Conservation (phyloP, 1,284 basidiomycete species). For the Rhizoctonia solani region DNA sequence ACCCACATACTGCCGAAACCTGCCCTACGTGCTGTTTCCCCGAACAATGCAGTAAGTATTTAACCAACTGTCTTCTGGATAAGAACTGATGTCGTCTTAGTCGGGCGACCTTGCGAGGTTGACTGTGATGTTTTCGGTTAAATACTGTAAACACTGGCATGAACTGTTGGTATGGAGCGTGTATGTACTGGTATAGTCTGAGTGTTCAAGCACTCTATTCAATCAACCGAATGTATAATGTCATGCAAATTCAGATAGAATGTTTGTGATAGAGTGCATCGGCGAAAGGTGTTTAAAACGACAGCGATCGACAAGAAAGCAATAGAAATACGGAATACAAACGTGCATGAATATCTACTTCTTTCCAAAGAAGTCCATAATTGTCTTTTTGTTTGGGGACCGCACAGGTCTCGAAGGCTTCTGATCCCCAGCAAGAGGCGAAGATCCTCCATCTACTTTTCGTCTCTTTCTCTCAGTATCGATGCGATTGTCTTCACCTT, state of each 20-base stretch:
- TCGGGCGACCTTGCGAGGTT: not conserved
- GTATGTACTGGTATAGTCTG: too few species aligned
- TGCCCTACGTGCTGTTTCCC: constrained; percentile 31
- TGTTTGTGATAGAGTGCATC: too few species aligned
- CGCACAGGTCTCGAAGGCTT: not conserved
- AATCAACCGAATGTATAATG: too few species aligned
- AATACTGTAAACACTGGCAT: too few species aligned
- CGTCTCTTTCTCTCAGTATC: not conserved
- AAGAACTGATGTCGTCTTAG: not conserved
- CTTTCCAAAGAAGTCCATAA: constrained; percentile 15
- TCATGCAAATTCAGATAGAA: too few species aligned
- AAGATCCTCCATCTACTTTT: not conserved
- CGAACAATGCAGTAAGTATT: constrained; percentile 31
- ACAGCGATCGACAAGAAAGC: not conserved
- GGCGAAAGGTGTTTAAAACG: not conserved
- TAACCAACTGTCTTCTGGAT: not conserved
- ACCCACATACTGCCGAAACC: constrained; percentile 11
- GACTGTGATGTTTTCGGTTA: not conserved
- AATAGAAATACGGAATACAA: not conserved
- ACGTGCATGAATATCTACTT: not conserved
- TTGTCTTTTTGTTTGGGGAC: not conserved
- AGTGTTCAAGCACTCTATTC: too few species aligned
- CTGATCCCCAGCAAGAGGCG: not conserved
- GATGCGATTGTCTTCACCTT: not conserved
- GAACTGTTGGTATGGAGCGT: too few species aligned